Base-by-base conservation (phyloP, 148 eudicot genomes). In the Gaultheria prostrata region DNA sequence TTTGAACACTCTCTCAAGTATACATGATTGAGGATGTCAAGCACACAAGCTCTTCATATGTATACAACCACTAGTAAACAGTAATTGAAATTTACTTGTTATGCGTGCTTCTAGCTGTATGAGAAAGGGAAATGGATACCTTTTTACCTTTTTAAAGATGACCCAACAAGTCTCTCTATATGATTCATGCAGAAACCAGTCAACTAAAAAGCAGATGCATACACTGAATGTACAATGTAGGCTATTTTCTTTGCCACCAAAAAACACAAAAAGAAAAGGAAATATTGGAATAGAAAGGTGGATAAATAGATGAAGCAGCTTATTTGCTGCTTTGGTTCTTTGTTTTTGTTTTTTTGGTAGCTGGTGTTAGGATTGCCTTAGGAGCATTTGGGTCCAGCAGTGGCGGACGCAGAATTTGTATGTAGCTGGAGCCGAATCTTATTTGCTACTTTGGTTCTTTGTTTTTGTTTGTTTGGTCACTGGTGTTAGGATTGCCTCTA, bases 121-220 rank as follows among this genome's bases (percentile, higher is more conserved):
- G 11, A 26, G 43, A 39, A 30, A 67, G 35, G 21, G 43, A 78
- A 35, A 56, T 35, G 45, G 79, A 18, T 48, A 49, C 13, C 71
- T 28, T 43, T 35, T 21, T 7, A n/a, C 79, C 72, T 74, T 83
- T 82, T 48, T 33, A 73, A 43, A 75, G 59, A 86, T 80, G 77
- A 30, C 75, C 39, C 51, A 61, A 74, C 82, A 49, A 77, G 84
- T 81, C 84, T 89, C 85, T 88, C 90, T 86, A 92, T 92, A 89
- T 78, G 50, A 84, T 20, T 90, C 92, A 92, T 89, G 94, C 80
- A 83, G 28, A 87, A 88, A 82, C 86, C 83, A 89, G 94, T 91
- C 84, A 95, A 90, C 95, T 87, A 85, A 90, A 88, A 90, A 90
- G 93, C 65, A 90, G 54, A 83, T 84, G 87, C 86, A 86, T 87